Conservation (phyloP, 306 rosid species). For the Cicer arietinum region DNA sequence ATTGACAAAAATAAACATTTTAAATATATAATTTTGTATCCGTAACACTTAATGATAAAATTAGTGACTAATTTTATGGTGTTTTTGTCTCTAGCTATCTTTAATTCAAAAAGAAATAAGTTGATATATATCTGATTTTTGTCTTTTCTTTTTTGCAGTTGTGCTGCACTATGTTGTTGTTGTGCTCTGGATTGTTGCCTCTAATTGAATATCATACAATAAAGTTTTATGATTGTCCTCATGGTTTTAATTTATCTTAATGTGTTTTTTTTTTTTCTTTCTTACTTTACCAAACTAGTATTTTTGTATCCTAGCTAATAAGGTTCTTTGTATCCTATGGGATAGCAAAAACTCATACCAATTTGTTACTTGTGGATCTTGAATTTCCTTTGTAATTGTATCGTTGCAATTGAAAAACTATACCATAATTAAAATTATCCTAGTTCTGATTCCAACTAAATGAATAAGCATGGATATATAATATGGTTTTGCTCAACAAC, state of each 20-base stretch:
- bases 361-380: slow-evolving; percentile 15
- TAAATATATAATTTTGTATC: not conserved
- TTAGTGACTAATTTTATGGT: not conserved
- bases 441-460: not conserved
- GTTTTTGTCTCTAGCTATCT: not conserved
- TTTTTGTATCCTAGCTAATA: slow-evolving; percentile 28
- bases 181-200: slow-evolving; percentile 61
- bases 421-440: no score
- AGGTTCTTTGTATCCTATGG: slow-evolving; percentile 5
- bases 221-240: slow-evolving; percentile 2
- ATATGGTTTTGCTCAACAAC: not conserved
- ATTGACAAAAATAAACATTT: no score
- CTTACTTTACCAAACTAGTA: not conserved
- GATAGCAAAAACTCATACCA: not conserved
- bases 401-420: not conserved
- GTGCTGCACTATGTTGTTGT: slow-evolving; percentile 69
- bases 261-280: not conserved
- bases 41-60: not conserved
- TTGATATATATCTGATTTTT: not conserved
- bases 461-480: not conserved
- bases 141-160: slow-evolving; percentile 43
- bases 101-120: not conserved
- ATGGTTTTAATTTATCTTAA: not conserved
- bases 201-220: slow-evolving; percentile 18
- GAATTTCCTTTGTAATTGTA: slow-evolving; percentile 20